Base-by-base conservation (phyloP, 768 basidiomycete genomes). In the Boletus eberwhitei region DNA sequence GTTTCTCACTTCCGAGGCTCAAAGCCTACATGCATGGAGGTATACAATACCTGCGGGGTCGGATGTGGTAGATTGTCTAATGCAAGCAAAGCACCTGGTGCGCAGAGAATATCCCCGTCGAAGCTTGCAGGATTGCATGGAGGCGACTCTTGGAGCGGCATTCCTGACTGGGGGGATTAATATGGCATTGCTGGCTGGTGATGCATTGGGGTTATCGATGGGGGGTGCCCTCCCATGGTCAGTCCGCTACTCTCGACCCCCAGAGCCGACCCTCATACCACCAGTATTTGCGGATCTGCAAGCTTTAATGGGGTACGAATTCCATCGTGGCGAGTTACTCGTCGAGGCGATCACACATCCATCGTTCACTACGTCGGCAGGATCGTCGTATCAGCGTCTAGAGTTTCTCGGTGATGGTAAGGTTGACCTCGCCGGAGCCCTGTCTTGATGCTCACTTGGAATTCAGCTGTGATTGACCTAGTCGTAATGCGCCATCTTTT, bases 331-430 rank as follows among this genome's bases (percentile, higher is more conserved):
- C n/a, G 75, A 79, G 45, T 69, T 90, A 16, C 71, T 95, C 3
- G 63, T 88, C 8, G 86, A 93, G 71, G 91, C 92, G 9, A 71
- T 93, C n/a, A 92, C 90, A 0, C 93, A 96, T 65, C 88, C 92
- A 0, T 91, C 90, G 0, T 89, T 89, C 60, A 74, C 78, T 11
- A 66, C 71, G 5, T 72, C 72, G 1, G 78, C 77, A 13, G 76
- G 76, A 11, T 74, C 81, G 7, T 90, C 88, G 3, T 95, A 95
- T 69, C 88, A 96, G 57, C 81, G 93, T 14, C 73, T 94, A 12
- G 93, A 96, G 62, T 94, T 93, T 61, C 77, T 96, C 3, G 93
- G 93, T 32, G 93, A 96, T 66, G 89, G 92, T 93, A 66, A 72
- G 84, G 19, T 54, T 44, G 8, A 34, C n/a, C 24, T 44, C 19